These are phyloP conservation scores for Spirogloea muscicola DNA, from an alignment of 139 green algal species.

Conservation along the genomic window DNA sequence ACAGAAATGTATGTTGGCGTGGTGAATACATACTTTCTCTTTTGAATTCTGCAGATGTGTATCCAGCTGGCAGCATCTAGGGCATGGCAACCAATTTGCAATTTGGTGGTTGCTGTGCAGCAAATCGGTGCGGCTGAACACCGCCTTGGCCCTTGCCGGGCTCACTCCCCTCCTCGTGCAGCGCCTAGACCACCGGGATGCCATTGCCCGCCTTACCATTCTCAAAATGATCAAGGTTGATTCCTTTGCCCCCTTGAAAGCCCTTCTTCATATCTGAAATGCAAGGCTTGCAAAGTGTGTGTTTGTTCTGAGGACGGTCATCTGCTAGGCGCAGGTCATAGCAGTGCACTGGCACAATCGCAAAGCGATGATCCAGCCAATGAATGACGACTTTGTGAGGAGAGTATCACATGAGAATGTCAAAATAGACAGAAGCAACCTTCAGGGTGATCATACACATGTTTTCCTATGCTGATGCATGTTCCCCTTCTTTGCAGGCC, in stretches of 20 bases:
- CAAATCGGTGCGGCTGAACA: constrained; percentile 28
- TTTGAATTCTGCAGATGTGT: no score
- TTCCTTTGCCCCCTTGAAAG: not conserved
- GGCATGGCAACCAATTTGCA: no score
- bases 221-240: constrained; percentile 50
- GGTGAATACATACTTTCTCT: no score
- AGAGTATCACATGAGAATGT: not conserved
- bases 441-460: not conserved
- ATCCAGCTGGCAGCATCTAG: no score
- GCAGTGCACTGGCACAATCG: not conserved
- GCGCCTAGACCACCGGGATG: constrained; percentile 25
- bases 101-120: constrained; percentile 12
- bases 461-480: not conserved
- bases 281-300: not conserved
- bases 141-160: constrained; percentile 17
- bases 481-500: constrained; percentile 11
- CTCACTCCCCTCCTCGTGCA: constrained; percentile 36
- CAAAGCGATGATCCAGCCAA: not conserved
- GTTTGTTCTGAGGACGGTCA: no score
- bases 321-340: not conserved
- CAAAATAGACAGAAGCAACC: not conserved
- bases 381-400: not conserved
- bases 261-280: not conserved
- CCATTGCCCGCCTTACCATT: constrained; percentile 25
- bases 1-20: no score